Evolutionary conservation across 2,329 filamentous ascomycete species (phyloP).

Genomic region (Dothiorella sarmentorum): DNA sequence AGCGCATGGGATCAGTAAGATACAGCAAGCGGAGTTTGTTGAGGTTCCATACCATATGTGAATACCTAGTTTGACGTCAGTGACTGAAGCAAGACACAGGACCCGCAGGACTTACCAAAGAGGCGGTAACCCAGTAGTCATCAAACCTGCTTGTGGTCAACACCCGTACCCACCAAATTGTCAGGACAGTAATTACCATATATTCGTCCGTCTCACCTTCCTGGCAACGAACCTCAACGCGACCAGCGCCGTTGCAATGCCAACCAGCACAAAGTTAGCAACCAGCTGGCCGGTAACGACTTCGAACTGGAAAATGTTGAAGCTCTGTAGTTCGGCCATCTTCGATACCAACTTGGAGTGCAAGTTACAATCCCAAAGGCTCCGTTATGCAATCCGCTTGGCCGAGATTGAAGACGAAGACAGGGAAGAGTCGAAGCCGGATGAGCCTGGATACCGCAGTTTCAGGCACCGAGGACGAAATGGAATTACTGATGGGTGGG

Average conservation of each 20-base stretch:
- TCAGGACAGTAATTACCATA: not conserved
- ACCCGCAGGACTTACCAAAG: not conserved
- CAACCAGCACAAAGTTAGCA: not conserved
- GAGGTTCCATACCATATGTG: not conserved
- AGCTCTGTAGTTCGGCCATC: not conserved
- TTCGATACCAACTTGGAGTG: not conserved
- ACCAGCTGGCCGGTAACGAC: not conserved
- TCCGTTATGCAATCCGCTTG: not conserved
- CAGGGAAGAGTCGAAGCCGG: not conserved
- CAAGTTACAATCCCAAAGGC: not conserved
- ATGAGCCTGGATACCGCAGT: not conserved
- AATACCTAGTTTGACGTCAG: not conserved
- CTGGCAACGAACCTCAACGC: slow-evolving; percentile 1
- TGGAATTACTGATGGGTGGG: not conserved
- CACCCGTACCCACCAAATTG: not conserved
- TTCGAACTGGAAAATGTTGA: not conserved
- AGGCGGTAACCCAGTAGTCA: not conserved
- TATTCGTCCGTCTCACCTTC: not conserved
- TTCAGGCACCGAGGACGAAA: not conserved
- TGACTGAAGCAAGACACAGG: not conserved
- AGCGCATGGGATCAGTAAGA: not conserved
- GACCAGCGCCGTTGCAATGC: not conserved
- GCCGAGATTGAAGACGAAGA: not conserved
- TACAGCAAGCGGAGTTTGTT: not conserved
- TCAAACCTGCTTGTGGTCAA: not conserved